A percentile compares a stretch with the other conserved stretches of the same genome.
Conservation (phyloP, 1,284 basidiomycete species). For the Pseudozyma tsukubaensis region DNA sequence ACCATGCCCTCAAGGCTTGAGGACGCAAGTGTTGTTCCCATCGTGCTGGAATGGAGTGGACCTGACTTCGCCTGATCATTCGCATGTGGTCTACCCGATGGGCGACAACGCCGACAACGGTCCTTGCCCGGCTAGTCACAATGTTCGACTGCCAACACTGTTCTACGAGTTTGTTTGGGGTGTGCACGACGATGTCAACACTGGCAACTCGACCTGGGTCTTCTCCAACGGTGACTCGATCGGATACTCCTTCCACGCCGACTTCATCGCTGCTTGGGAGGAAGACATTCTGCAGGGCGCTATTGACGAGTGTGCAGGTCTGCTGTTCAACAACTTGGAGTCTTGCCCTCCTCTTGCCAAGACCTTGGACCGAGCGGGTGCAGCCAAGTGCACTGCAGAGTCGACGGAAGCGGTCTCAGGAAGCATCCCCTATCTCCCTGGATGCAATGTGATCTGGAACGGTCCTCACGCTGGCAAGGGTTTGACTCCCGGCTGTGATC, state of each 20-base stretch:
- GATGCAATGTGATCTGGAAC: conserved; percentile 52
- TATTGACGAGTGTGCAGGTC: conserved; percentile 73
- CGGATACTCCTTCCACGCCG: conserved; percentile 72
- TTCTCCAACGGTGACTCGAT: conserved; percentile 51
- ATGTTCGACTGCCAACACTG: conserved; percentile 71
- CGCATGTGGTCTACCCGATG: conserved; percentile 69
- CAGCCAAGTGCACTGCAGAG: conserved; percentile 8
- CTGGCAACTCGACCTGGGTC: conserved; percentile 31
- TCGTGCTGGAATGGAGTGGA: conserved; percentile 73
- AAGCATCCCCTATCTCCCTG: conserved; percentile 31
- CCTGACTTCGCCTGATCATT: conserved; percentile 70
- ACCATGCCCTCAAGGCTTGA: conserved; percentile 67
- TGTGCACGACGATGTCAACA: conserved; percentile 13
- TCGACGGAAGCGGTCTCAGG: conserved; percentile 21
- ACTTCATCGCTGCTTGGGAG: conserved; percentile 72
- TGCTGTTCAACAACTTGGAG: conserved; percentile 69
- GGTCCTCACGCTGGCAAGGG: conserved; percentile 47
- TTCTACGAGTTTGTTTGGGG: conserved; percentile 71
- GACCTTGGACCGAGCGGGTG: conserved; percentile 24
- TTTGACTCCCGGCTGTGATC: conserved; percentile 30
- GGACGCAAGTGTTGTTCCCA: conserved; percentile 71
- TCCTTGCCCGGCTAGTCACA: conserved; percentile 71
- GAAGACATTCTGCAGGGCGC: conserved; percentile 71
- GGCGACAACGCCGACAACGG: conserved; percentile 71
- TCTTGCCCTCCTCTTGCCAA: conserved; percentile 68